phyloP scores from a whole-genome alignment of 257 asterid species.

The Pogostemon cablin region DNA sequence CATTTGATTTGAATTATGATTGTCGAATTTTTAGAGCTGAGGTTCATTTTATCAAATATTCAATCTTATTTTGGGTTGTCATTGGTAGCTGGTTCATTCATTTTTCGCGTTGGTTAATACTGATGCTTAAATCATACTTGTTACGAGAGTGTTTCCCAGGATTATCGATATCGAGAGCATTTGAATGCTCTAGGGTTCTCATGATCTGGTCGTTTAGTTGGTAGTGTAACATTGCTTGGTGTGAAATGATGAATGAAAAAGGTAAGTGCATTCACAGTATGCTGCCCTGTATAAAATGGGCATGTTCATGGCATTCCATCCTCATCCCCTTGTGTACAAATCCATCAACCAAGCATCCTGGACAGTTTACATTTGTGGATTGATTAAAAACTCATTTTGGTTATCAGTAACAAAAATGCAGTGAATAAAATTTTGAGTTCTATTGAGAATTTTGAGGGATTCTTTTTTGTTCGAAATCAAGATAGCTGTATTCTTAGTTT shows the following conservation, averaged over 20 bases:
- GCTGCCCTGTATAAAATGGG: too few species aligned
- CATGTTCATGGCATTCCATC: too few species aligned
- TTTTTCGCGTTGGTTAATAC: constrained; percentile 17
- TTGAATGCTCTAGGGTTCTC: constrained; percentile 26
- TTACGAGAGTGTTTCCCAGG: background rate
- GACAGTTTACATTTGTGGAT: background rate
- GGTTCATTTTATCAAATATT: constrained; percentile 5
- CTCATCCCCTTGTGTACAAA: too few species aligned
- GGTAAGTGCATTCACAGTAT: too few species aligned
- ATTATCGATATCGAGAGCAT: too few species aligned
- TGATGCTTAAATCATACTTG: constrained; percentile 33
- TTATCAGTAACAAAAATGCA: background rate
- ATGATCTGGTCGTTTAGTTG: constrained; percentile 36
- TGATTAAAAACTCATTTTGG: background rate
- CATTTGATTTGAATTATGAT: background rate
- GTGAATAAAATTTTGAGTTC: background rate
- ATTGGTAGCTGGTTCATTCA: constrained; percentile 17
- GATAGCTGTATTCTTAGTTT: background rate
- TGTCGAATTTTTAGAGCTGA: constrained; percentile 10
- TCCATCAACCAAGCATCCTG: too few species aligned
- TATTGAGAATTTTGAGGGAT: background rate
- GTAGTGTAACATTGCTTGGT: constrained; percentile 19
- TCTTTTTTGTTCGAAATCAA: background rate
- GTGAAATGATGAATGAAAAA: too few species aligned
- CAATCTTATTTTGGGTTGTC: constrained; percentile 5